Evolutionary conservation across 768 basidiomycete species (phyloP).

Genomic region (Leccinum disarticulatum): DNA sequence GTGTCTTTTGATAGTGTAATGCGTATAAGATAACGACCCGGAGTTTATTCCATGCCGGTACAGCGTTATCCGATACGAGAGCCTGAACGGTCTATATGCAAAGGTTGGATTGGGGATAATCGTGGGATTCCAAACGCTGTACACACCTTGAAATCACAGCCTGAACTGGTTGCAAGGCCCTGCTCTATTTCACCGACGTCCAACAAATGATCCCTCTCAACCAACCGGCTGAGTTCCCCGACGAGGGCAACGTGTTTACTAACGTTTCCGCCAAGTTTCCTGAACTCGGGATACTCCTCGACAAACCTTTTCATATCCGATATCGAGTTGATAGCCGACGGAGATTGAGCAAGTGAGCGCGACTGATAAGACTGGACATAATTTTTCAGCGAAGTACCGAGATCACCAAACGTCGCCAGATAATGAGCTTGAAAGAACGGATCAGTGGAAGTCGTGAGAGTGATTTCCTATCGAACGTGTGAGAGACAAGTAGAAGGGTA

Average conservation of each 20-base stretch:
- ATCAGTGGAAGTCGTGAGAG: constrained; percentile 87
- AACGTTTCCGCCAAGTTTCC: constrained; percentile 95
- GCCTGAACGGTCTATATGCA: constrained; percentile 72
- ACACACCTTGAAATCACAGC: constrained; percentile 81
- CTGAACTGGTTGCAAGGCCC: constrained; percentile 89
- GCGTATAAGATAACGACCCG: constrained; percentile 91
- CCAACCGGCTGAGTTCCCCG: constrained; percentile 90
- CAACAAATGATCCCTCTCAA: constrained; percentile 80
- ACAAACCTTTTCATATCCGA: constrained; percentile 96
- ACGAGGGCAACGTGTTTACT: constrained; percentile 98
- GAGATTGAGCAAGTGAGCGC: constrained; percentile 71
- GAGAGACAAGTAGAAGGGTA: constrained; percentile 8
- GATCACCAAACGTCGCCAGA: constrained; percentile 93
- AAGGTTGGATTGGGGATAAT: constrained; percentile 2
- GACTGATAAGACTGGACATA: constrained; percentile 95
- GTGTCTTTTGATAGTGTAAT: constrained; percentile 89
- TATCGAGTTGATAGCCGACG: constrained; percentile 88
- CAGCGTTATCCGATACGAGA: constrained; percentile 62
- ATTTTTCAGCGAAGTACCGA: constrained; percentile 85
- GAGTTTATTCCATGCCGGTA: constrained; percentile 82
- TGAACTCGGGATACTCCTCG: constrained; percentile 97
- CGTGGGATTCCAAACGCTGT: not conserved
- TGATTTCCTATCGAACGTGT: constrained; percentile 70
- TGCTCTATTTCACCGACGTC: constrained; percentile 96
- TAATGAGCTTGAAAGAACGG: constrained; percentile 91